Percentiles rank a stretch among this genome's conserved stretches.
These are phyloP conservation scores for Plenodomus tracheiphilus DNA, from an alignment of 2,329 filamentous ascomycete species.

Conservation along the genomic window DNA sequence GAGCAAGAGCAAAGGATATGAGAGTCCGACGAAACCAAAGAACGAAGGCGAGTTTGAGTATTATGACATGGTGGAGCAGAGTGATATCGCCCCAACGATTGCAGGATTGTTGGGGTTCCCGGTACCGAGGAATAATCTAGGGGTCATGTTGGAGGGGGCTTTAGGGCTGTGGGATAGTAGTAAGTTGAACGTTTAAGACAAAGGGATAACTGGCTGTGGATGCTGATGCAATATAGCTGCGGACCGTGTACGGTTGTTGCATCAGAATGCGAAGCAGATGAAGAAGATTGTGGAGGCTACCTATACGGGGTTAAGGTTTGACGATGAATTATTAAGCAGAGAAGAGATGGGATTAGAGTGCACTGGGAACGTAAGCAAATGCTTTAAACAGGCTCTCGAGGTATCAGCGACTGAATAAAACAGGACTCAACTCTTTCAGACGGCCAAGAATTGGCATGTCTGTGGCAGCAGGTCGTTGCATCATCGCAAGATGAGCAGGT, in stretches of 20 bases:
- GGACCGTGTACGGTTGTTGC: slow-evolving; percentile 69
- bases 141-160: slow-evolving; percentile 80
- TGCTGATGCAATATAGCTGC: slow-evolving; percentile 32
- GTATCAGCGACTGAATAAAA: too few species aligned
- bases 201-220: too few species aligned
- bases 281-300: slow-evolving; percentile 74
- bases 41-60: slow-evolving; percentile 71
- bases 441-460: slow-evolving; percentile 62
- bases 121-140: slow-evolving; percentile 85
- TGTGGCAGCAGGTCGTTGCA: slow-evolving; percentile 59
- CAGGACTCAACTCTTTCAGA: slow-evolving; percentile 13
- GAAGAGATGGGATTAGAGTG: slow-evolving; percentile 16
- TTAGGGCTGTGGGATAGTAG: slow-evolving; percentile 73
- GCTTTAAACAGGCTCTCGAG: too few species aligned
- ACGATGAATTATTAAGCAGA: slow-evolving; percentile 19
- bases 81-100: slow-evolving; percentile 87
- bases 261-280: slow-evolving; percentile 81
- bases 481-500: slow-evolving; percentile 7
- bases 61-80: slow-evolving; percentile 86
- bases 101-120: slow-evolving; percentile 86
- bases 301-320: slow-evolving; percentile 62
- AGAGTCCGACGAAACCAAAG: slow-evolving; percentile 61
- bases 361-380: slow-evolving; percentile 3
- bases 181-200: slow-evolving; percentile 54
- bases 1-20: slow-evolving; percentile 33